Conservation (phyloP, 495 filamentous ascomycete genomes). For the Penicillium atrosanguineum region DNA sequence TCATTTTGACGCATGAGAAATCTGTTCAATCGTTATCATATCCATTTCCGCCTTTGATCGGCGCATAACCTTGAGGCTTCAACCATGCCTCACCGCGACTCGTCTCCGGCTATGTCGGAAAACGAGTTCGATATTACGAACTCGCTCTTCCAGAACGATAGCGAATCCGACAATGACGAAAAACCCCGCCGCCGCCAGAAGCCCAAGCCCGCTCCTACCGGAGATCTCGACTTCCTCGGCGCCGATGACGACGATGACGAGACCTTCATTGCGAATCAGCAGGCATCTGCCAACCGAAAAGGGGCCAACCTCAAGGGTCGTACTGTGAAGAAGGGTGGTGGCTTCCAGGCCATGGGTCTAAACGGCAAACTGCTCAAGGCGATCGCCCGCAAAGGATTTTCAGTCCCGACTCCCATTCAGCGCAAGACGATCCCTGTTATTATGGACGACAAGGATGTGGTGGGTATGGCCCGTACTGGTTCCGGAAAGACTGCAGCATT, state of each 20-base stretch:
- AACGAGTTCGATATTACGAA: constrained; percentile 87
- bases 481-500: constrained; percentile 98
- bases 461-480: constrained; percentile 96
- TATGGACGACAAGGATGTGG: constrained; percentile 85
- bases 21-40: constrained; percentile 10
- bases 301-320: constrained; percentile 75
- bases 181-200: constrained; percentile 30
- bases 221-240: constrained; percentile 46
- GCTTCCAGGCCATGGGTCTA: constrained; percentile 96
- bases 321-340: constrained; percentile 87
- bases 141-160: constrained; percentile 65
- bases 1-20: constrained; percentile 2
- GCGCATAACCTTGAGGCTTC: constrained; percentile 9
- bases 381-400: constrained; percentile 90
- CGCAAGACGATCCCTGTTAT: constrained; percentile 92
- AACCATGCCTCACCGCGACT: constrained; percentile 57
- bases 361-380: constrained; percentile 79
- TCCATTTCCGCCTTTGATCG: constrained; percentile 13
- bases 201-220: constrained; percentile 26
- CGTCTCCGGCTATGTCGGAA: constrained; percentile 84
- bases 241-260: constrained; percentile 69
- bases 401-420: constrained; percentile 95
- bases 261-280: constrained; percentile 81
- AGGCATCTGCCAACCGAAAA: constrained; percentile 85
- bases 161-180: constrained; percentile 47